Conservation (phyloP, 768 basidiomycete genomes). For the Tremella yokohamensis region DNA sequence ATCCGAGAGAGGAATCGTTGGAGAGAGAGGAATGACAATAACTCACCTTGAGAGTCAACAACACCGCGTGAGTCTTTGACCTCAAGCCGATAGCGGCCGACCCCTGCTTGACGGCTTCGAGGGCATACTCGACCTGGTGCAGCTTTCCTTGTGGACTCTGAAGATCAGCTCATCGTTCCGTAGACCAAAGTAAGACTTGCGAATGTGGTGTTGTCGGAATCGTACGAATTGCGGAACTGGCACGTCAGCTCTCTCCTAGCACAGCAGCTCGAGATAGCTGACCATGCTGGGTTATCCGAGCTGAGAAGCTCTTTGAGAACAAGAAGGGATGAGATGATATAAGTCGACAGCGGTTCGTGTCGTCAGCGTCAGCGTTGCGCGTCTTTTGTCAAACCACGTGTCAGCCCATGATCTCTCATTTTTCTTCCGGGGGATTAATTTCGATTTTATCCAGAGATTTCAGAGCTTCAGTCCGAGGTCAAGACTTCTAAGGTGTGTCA, state of each 20-base stretch:
- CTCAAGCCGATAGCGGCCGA: conserved; percentile 96
- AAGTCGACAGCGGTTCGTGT: conserved; percentile 1
- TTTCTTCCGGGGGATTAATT: not conserved
- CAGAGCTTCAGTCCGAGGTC: too few relatives aligned
- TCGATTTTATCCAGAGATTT: conserved; percentile 4
- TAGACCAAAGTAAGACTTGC: conserved; percentile 56
- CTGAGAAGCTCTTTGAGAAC: too few relatives aligned
- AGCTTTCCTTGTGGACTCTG: conserved; percentile 80
- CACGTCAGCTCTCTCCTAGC: not conserved
- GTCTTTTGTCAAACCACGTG: not conserved
- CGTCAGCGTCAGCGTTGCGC: not conserved
- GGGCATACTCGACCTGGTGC: conserved; percentile 96
- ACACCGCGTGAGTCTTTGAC: conserved; percentile 88
- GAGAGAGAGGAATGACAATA: not conserved
- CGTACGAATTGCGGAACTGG: conserved; percentile 78
- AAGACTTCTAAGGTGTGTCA: too few relatives aligned
- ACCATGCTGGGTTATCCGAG: too few relatives aligned
- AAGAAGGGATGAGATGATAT: not conserved
- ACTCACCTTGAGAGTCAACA: conserved; percentile 85
- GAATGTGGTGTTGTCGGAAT: conserved; percentile 84
- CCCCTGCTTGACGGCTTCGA: conserved; percentile 99
- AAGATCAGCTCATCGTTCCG: not conserved
- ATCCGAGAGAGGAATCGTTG: not conserved
- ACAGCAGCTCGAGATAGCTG: too few relatives aligned
- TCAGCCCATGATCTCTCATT: not conserved